Evolutionary conservation across 306 rosid species (phyloP), one percentile per base, ranked within the genome.

Genomic region (Oemleria cerasiformis): DNA sequence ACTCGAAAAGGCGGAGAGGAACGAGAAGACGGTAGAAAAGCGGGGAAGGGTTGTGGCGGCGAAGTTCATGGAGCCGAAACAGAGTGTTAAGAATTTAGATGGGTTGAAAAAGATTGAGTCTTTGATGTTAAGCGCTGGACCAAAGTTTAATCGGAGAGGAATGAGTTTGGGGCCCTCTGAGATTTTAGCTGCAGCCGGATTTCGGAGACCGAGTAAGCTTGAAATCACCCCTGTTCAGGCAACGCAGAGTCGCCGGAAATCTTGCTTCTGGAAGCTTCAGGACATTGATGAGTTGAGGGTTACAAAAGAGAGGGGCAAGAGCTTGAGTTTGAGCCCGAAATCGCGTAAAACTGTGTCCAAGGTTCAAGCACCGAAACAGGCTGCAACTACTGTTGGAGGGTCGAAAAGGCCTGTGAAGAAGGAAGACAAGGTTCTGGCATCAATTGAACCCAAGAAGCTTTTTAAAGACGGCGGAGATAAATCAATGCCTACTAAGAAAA

Each of bases 131-230:
- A 84, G 75, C 50, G 55, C 69, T 4, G 75, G 67, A 66, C 14
- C 80, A 7, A 92, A 84, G 85, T 2, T 65, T 4, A 69, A 64
- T 30, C 79, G 90, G 65, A 72, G 92, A 74, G 99, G 97, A 3
- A 23, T 86, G 67, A 89, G 98, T 72, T 67, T 94, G 72, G 98
- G 99, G 12, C 95, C 96, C 44, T 61, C 84, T 51, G 99, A 94
- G 73, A 89, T 94, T 3, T 6, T 67, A 8, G 48, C 84, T 41
- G 82, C 84, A n/a, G 71, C 78, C 3, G 81, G 85, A 4, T 54
- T 77, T 21, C 78, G 80, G 41, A 67, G 65, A 51, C 79, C 83
- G 50, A 75, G 85, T n/a, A 90, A 87, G 79, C 60, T 53, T 8
- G 92, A 82, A 58, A 71, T 57, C 5, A 92, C 92, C 16, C 90